Percentiles rank a stretch among this genome's conserved stretches.
These are phyloP conservation scores for Kokia cookei DNA, from an alignment of 441 rosid genomes.

Conservation along the genomic window DNA sequence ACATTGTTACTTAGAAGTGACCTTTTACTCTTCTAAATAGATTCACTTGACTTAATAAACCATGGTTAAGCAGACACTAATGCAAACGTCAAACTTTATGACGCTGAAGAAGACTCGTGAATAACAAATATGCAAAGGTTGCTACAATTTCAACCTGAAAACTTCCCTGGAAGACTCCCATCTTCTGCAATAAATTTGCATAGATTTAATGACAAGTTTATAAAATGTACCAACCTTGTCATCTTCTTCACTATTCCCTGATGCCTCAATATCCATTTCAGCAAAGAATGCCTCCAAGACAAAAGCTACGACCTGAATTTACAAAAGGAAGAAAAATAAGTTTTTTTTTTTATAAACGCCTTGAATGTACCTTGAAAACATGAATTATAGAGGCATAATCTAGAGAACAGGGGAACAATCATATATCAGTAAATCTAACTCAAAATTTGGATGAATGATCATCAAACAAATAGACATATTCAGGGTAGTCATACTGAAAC, in stretches of 20 bases:
- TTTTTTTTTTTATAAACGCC: background rate
- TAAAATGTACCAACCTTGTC: constrained; percentile 44
- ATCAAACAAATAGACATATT: background rate
- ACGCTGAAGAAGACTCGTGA: background rate
- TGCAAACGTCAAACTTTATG: background rate
- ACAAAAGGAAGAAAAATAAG: constrained; percentile 10
- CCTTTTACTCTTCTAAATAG: background rate
- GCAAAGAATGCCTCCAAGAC: constrained; percentile 98
- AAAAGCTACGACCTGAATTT: constrained; percentile 85
- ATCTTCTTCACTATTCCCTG: constrained; percentile 47
- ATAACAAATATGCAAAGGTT: background rate
- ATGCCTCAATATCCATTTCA: constrained; percentile 77
- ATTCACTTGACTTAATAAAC: background rate
- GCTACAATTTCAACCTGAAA: background rate
- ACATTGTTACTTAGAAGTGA: background rate
- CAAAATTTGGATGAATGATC: background rate
- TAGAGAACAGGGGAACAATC: background rate
- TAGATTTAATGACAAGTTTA: background rate
- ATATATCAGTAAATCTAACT: background rate
- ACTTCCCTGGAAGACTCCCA: background rate
- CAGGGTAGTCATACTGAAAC: background rate
- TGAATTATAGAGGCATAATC: background rate
- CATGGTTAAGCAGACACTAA: background rate
- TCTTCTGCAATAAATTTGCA: background rate
- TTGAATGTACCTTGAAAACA: background rate